phyloP scores from a whole-genome alignment of 106 monocot genomes.

The Allium fistulosum region DNA sequence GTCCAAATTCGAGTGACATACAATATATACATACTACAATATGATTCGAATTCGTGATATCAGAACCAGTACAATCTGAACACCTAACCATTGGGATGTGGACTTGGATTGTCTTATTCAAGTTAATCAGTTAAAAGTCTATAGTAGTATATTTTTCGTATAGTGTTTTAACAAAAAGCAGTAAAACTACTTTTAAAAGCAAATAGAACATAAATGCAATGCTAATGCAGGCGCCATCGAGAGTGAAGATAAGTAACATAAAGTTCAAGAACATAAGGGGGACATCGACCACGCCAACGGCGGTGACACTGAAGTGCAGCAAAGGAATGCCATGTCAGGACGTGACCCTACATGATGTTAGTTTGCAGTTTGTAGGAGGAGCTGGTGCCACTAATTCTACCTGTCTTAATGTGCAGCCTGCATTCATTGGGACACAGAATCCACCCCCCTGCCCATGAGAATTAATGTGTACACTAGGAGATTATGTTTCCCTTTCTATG shows the following conservation, averaged over 20 bases:
- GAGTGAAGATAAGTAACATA: conserved; percentile 47
- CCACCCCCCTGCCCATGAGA: conserved; percentile 12
- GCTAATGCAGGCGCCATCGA: conserved; percentile 31
- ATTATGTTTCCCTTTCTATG: too few relatives aligned
- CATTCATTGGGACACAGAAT: conserved; percentile 16
- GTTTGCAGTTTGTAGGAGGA: conserved; percentile 14
- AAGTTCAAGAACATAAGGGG: conserved; percentile 54
- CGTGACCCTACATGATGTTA: conserved; percentile 28
- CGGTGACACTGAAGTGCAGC: conserved; percentile 51
- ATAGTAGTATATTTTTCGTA: too few relatives aligned
- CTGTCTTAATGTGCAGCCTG: conserved; percentile 22
- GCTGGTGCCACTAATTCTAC: not conserved
- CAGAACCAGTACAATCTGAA: too few relatives aligned
- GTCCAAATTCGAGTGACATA: not conserved
- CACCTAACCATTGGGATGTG: too few relatives aligned
- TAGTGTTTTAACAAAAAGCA: too few relatives aligned
- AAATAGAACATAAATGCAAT: too few relatives aligned
- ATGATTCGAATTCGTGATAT: too few relatives aligned
- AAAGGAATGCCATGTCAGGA: conserved; percentile 40
- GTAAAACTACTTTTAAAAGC: too few relatives aligned
- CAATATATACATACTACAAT: too few relatives aligned
- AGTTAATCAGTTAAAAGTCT: too few relatives aligned
- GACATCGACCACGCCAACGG: conserved; percentile 29
- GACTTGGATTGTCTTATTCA: too few relatives aligned
- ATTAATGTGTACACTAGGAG: too few relatives aligned